Percentiles rank a stretch among this genome's conserved stretches.
Evolutionary conservation across 352 stramenopile species (phyloP).

Genomic region (Phytophthora europaea): DNA sequence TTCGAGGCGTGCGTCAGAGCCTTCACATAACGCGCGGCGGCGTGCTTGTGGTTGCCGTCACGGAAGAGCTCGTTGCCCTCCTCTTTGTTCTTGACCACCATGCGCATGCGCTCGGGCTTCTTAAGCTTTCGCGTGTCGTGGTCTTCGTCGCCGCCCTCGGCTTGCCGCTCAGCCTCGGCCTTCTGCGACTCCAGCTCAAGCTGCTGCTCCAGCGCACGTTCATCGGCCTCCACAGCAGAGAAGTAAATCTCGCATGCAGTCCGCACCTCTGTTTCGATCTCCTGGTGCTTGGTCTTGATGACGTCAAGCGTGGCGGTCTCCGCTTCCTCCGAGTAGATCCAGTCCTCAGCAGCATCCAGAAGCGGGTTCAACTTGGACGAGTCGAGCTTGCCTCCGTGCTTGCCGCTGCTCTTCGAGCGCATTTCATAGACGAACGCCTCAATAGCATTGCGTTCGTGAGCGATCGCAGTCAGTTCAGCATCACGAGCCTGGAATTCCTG

Average conservation of each 20-base stretch:
- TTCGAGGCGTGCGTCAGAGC: conserved; percentile 92
- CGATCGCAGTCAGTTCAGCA: conserved; percentile 72
- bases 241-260: conserved; percentile 75
- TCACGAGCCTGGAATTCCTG: conserved; percentile 80
- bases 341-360: conserved; percentile 90
- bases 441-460: conserved; percentile 90
- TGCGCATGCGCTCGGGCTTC: conserved; percentile 94
- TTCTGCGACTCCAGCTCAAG: conserved; percentile 81
- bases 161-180: conserved; percentile 76
- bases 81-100: conserved; percentile 96
- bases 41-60: conserved; percentile 91
- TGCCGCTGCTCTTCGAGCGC: conserved; percentile 76
- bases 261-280: conserved; percentile 68
- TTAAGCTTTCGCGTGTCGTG: conserved; percentile 94
- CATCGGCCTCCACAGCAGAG: conserved; percentile 67
- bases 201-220: conserved; percentile 75
- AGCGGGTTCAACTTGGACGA: conserved; percentile 62
- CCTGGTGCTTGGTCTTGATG: conserved; percentile 60
- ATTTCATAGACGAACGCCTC: conserved; percentile 94
- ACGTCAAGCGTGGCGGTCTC: conserved; percentile 72
- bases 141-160: conserved; percentile 86
- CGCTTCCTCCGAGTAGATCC: conserved; percentile 93
- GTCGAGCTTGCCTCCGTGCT: conserved; percentile 84
- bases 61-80: conserved; percentile 96
- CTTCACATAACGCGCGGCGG: conserved; percentile 92